Evolutionary conservation across 2,329 filamentous ascomycete genomes (phyloP), one percentile per base, ranked within the genome.

Genomic region (Aspergillus sp.): DNA sequence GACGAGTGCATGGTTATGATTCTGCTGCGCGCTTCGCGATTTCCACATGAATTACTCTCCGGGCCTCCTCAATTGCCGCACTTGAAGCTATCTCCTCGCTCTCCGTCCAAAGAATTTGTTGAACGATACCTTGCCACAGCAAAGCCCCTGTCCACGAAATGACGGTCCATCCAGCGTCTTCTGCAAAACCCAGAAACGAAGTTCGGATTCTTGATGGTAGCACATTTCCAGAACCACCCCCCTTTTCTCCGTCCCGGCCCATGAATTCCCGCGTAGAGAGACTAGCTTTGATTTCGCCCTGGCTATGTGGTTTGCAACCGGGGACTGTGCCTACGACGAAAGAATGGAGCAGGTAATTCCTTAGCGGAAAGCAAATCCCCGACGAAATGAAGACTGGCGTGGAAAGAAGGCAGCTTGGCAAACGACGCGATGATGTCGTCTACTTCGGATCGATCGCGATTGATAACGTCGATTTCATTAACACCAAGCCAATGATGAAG

Each of bases 141-240:
- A 44, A 17, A n/a, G 30, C 22, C 33, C 15, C 17, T 12, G 35
- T 38, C 35, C 35, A 15, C 1, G n/a, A 4, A 5, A 7, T 19
- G 23, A n/a, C 1, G 20, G 22, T 44, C 41, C 49, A 43, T 25
- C 7, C 25, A 7, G 15, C 7, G 17, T 15, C 20, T 44, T n/a
- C 15, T 22, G 13, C 5, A 56, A 27, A 56, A 54, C 10, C 54
- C 53, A 38, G 52, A 56, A 56, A 54, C 48, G 47, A 53, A 17
- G 69, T 57, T 2, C 69, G 72, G 6, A 60, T 59, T n/a, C 66
- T 51, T 1, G 69, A 53, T 73, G 72, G 54, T 69, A 73, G 51
- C 70, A 73, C 70, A 73, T 71, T 41, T 73, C 70, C 30, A 71
- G 49, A 47, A 72, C 47, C 2, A 71, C 60, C 0, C 68, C 68